Evolutionary conservation across 345 rosid species (phyloP).

Genomic region (Bruguiera parviflora): DNA sequence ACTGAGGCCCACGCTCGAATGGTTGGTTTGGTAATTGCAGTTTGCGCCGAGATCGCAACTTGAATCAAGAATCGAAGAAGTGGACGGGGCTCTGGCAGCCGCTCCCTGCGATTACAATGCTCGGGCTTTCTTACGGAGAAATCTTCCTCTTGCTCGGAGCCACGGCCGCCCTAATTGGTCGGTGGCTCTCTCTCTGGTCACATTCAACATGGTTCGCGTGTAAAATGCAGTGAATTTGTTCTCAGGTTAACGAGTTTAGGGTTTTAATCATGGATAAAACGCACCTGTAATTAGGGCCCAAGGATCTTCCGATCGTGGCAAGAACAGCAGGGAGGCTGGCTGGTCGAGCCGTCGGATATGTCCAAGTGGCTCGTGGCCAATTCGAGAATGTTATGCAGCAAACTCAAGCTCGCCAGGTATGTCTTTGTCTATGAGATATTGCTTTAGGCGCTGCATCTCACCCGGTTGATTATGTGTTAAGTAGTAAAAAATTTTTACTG

Average conservation of each 20-base stretch:
- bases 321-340: slow-evolving; percentile 75
- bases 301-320: slow-evolving; percentile 73
- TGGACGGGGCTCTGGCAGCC: too few species aligned
- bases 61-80: too few species aligned
- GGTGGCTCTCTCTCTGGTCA: neutral
- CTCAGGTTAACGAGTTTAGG: neutral
- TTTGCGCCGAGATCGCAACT: too few species aligned
- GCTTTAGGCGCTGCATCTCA: neutral
- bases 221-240: too few species aligned
- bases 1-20: too few species aligned
- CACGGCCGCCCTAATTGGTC: slow-evolving; percentile 31
- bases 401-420: slow-evolving; percentile 88
- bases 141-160: slow-evolving; percentile 29
- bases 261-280: neutral
- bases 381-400: slow-evolving; percentile 76
- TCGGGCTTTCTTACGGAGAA: slow-evolving; percentile 32
- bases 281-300: slow-evolving; percentile 46
- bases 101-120: slow-evolving; percentile 8
- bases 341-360: slow-evolving; percentile 77
- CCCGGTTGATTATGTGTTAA: neutral
- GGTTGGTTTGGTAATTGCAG: too few species aligned
- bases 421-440: neutral
- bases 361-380: slow-evolving; percentile 87
- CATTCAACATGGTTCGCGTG: too few species aligned
- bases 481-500: too few species aligned